These are phyloP conservation scores for Parasarocladium wereldwijsianum DNA, from an alignment of 2,329 filamentous ascomycete species.

Conservation along the genomic window DNA sequence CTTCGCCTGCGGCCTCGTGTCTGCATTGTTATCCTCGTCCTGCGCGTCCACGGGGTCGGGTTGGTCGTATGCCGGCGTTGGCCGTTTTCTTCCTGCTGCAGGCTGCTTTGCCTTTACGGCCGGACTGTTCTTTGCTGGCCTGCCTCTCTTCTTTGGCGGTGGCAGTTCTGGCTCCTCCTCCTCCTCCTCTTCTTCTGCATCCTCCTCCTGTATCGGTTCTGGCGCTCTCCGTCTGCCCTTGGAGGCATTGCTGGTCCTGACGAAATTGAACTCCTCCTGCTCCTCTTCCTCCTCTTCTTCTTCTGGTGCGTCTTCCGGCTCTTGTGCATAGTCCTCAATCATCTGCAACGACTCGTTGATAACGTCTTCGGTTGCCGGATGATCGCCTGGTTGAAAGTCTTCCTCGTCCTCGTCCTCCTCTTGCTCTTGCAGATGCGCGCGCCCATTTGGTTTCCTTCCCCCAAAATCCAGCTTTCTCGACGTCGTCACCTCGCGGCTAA, in stretches of 20 bases:
- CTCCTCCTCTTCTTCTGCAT: conserved; percentile 9
- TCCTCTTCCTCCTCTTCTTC: conserved; percentile 3
- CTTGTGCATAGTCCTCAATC: conserved; percentile 18
- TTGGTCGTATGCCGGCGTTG: conserved; percentile 3
- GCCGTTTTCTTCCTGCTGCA: conserved; percentile 7
- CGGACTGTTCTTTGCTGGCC: conserved; percentile 7
- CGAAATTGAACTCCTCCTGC: neutral
- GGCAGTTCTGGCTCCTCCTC: conserved; percentile 9
- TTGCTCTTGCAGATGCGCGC: conserved; percentile 10
- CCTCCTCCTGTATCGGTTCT: conserved; percentile 7
- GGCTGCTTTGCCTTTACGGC: conserved; percentile 5
- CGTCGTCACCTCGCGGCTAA: conserved; percentile 25
- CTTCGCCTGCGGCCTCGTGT: conserved; percentile 7
- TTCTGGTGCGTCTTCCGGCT: conserved; percentile 7
- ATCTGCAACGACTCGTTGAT: conserved; percentile 24
- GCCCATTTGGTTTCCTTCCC: conserved; percentile 8
- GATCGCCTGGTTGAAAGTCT: conserved; percentile 17
- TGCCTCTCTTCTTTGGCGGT: conserved; percentile 6
- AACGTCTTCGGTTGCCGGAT: conserved; percentile 2
- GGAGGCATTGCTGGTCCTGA: neutral
- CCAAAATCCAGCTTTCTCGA: conserved; percentile 40
- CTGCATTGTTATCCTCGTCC: conserved; percentile 7
- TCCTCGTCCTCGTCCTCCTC: conserved; percentile 14
- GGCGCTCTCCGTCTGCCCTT: neutral
- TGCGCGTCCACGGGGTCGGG: conserved; percentile 4